Conservation (phyloP, 2,329 filamentous ascomycete genomes). For the Claviceps sp. region DNA sequence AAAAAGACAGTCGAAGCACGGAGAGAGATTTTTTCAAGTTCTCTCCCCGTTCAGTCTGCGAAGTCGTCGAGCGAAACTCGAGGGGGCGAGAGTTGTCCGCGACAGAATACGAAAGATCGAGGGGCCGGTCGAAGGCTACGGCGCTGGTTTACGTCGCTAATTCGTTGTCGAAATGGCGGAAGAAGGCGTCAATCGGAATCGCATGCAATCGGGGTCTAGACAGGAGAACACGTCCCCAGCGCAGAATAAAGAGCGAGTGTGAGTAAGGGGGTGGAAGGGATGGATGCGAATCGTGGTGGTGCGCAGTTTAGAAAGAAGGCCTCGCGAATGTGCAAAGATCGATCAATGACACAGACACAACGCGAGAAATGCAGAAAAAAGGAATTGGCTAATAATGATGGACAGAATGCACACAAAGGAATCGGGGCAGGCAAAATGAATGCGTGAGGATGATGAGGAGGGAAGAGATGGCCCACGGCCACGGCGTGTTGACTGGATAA, state of each 20-base stretch:
- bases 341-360: background rate
- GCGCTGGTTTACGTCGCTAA: constrained; percentile 1
- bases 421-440: constrained; percentile 1
- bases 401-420: background rate
- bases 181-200: constrained; percentile 4
- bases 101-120: background rate
- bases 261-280: background rate
- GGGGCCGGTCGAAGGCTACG: background rate
- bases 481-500: too few relatives aligned
- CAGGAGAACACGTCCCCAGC: background rate
- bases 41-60: background rate
- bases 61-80: background rate
- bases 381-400: background rate
- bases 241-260: background rate
- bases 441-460: constrained; percentile 1
- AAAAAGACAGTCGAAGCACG: constrained; percentile 6
- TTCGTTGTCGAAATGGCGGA: background rate
- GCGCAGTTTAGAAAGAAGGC: background rate
- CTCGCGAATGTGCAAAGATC: background rate
- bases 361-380: background rate
- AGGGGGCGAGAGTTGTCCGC: background rate
- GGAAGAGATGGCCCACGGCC: background rate
- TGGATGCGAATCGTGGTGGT: background rate
- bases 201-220: constrained; percentile 1
- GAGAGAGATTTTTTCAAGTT: too few relatives aligned